Base-by-base conservation (phyloP, 768 basidiomycete species). In the Agaricus subrufescens region DNA sequence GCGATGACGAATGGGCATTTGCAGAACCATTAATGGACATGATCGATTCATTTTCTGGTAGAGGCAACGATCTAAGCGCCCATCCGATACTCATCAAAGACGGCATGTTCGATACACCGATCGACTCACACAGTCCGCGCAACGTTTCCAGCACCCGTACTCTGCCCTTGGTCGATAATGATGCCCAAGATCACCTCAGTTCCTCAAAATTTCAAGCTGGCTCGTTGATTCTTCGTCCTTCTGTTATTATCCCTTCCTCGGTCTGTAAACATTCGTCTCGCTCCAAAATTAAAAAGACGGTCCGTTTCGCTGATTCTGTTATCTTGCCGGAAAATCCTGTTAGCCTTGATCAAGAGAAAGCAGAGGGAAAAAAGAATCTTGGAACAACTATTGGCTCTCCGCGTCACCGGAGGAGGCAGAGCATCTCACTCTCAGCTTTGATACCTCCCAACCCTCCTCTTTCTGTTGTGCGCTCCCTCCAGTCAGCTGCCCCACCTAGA, bases 21-120 rank as follows among this genome's bases (percentile, higher is more conserved):
- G 47, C 47, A 19, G 47, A 44, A 34, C 37, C 54, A 42, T 34
- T 44, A 56, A 43, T 49, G 54, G 54, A 56, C 27, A 42, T 48
- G 29, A 43, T 49, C 46, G 34, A 56, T 27, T 30, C 39, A 38
- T 56, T 49, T 26, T 49, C 47, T 27, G 42, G n/a, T 29, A 3
- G 3, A 11, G 26, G 19, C n/a, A 10, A 34, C 26, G 31, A 27
- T 25, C 26, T 29, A n/a, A 19, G 29, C 46, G 37, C 45, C 12
- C 39, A 49, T 49, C 25, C 54, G n/a, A 43, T 19, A 43, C 15
- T 49, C 23, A 27, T 34, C 11, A 43, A 56, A 30, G 12, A 49
- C 6, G 39, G 43, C 31, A 56, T 29, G 3, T 37, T 47, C 26
- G 45, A 47, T 40, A 29, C 19, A 45, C 44, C 52, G 54, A 49